phyloP scores from a whole-genome alignment of 2,329 filamentous ascomycete genomes.

The Monosporascus cannonballus region DNA sequence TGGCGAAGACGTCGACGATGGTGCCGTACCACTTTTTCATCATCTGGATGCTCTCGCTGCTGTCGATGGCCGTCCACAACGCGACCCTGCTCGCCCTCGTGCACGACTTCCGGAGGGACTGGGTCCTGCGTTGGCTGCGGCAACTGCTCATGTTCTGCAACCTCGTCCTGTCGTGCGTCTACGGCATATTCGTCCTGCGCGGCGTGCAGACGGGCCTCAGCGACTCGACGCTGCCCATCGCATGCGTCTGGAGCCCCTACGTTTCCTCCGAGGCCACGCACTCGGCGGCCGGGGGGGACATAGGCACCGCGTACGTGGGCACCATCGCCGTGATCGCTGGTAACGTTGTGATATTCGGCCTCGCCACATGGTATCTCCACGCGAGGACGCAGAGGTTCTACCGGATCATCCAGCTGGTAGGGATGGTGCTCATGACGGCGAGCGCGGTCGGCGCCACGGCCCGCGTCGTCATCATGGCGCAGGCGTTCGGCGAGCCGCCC shows the following conservation, averaged over 20 bases:
- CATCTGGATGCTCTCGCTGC: slow-evolving; percentile 60
- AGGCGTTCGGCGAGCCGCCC: slow-evolving; percentile 52
- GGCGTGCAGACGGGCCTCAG: slow-evolving; percentile 46
- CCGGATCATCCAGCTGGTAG: slow-evolving; percentile 45
- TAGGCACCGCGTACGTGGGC: slow-evolving; percentile 45
- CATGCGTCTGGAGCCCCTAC: slow-evolving; percentile 50
- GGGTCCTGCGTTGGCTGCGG: slow-evolving; percentile 60
- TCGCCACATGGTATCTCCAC: slow-evolving; percentile 61
- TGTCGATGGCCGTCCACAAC: slow-evolving; percentile 61
- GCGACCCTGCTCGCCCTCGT: slow-evolving; percentile 58
- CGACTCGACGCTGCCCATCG: slow-evolving; percentile 50
- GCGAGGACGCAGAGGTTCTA: slow-evolving; percentile 47
- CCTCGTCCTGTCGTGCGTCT: slow-evolving; percentile 50
- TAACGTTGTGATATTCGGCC: slow-evolving; percentile 51
- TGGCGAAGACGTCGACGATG: slow-evolving; percentile 52
- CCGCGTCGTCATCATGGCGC: slow-evolving; percentile 50
- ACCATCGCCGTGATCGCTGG: slow-evolving; percentile 56
- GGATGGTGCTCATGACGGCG: slow-evolving; percentile 48
- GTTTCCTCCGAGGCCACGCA: slow-evolving; percentile 20
- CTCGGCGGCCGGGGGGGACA: slow-evolving; percentile 26
- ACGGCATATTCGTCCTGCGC: slow-evolving; percentile 50
- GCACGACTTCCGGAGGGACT: slow-evolving; percentile 60
- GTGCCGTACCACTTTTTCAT: slow-evolving; percentile 66
- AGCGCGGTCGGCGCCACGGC: slow-evolving; percentile 54
- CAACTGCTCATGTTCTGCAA: slow-evolving; percentile 62